Evolutionary conservation across 1,139 yeast species (phyloP).

Genomic region (Nakaseomyces bracarensis): DNA sequence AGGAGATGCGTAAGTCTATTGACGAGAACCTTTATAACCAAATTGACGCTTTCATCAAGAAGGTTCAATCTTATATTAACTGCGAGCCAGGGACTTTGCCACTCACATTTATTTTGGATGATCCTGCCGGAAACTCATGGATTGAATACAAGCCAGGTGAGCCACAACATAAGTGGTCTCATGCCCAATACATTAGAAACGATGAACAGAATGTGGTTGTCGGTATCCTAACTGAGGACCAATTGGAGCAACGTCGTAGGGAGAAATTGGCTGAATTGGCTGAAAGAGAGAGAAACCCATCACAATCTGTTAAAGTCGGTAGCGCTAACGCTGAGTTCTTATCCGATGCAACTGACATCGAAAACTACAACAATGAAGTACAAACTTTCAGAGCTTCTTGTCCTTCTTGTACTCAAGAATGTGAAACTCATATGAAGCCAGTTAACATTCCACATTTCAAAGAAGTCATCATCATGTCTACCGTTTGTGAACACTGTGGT

Average conservation of each 20-base stretch:
- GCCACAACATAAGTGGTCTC: constrained; percentile 85
- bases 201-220: constrained; percentile 81
- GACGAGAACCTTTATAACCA: constrained; percentile 73
- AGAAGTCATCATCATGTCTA: constrained; percentile 94
- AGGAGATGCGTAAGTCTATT: constrained; percentile 59
- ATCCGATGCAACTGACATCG: constrained; percentile 70
- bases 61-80: constrained; percentile 48
- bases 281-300: constrained; percentile 41
- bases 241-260: constrained; percentile 42
- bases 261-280: constrained; percentile 33
- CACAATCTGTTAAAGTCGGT: constrained; percentile 32
- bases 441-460: constrained; percentile 97
- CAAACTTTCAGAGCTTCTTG: constrained; percentile 91
- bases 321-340: constrained; percentile 33
- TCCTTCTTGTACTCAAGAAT: constrained; percentile 67
- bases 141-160: constrained; percentile 85
- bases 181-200: constrained; percentile 71
- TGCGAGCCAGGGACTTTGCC: constrained; percentile 69
- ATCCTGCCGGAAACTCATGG: constrained; percentile 98
- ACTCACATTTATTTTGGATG: constrained; percentile 72
- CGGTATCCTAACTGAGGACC: constrained; percentile 80
- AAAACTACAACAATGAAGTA: constrained; percentile 78
- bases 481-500: constrained; percentile 88
- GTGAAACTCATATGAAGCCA: constrained; percentile 93
- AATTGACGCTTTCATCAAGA: constrained; percentile 59